Base-by-base conservation (phyloP, 2,329 filamentous ascomycete genomes). In the Colletotrichum tanaceti region DNA sequence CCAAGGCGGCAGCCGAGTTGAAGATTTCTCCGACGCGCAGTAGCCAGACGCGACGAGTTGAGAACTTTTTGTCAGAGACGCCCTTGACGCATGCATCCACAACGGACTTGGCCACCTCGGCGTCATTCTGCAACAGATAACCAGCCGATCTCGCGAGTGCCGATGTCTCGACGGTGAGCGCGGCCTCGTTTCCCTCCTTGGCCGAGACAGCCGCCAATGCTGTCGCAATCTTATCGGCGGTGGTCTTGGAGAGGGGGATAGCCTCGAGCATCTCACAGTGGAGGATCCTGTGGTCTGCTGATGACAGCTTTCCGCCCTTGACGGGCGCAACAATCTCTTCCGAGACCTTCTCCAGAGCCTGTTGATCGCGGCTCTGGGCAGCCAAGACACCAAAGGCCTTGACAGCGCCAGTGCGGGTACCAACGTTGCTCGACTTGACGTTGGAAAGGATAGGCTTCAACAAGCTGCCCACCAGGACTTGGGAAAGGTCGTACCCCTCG, bases 181-280 rank as follows among this genome's bases (percentile, higher is more conserved):
- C 94, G 43, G 86, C 82, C 78, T 99, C 96, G 74, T 97, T 98
- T 9, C 94, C 90, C 80, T 99, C 96, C 75, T 98, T 97, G 7
- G 87, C 81, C 20, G 92, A 90, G 16, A 93, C 83, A 20, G 88
- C 80, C 7, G 91, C 88, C 67, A 98, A 84, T 7, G 87, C 88
- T 58, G 85, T 81, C 1, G 89, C 86, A 38, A 95, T 85, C 72
- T 91, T 91, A 65, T 86, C 84, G 0, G 92, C 91, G 46, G 91
- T 84, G 2, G 85, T 79, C 13, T 83, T 78, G 2, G 89, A 91
- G 50, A 88, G 82, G 1, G 88, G 85, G 38, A 95, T 79, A 7
- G 85, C 83, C 58, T 87, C 83, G 3, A 99, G 84, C 84, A 97
- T 93, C 75, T 96, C 92, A 5, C 93, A 90, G 79, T 98, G 90